Evolutionary conservation across 202 grass and related monocot genomes (phyloP).

Genomic region (Brachypodium distachyon): DNA sequence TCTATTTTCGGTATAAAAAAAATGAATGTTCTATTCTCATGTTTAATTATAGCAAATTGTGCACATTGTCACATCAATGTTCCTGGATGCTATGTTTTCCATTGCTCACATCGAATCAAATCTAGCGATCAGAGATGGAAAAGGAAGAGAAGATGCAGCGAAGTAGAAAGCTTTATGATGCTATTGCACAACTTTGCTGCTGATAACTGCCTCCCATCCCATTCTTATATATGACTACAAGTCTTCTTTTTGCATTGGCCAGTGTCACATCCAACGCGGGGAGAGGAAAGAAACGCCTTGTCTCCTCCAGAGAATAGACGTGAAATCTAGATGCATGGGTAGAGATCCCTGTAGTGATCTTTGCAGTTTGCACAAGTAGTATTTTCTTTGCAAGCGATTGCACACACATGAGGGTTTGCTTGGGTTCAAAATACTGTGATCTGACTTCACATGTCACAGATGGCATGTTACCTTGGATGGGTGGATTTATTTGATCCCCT

Average conservation of each 20-base stretch:
- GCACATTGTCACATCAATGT: background rate
- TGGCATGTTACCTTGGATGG: background rate
- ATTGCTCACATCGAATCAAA: background rate
- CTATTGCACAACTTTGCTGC: background rate
- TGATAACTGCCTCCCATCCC: background rate
- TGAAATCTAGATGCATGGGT: background rate
- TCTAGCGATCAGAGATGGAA: background rate
- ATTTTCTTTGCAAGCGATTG: too few relatives aligned
- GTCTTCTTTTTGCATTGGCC: background rate
- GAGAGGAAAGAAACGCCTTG: background rate
- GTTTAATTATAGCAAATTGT: background rate
- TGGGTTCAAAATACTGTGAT: too few relatives aligned
- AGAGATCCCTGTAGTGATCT: background rate
- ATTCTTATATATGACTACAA: background rate
- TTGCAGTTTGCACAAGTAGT: too few relatives aligned
- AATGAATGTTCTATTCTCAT: too few relatives aligned
- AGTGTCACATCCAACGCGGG: background rate
- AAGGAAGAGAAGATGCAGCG: background rate
- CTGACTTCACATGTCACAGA: too few relatives aligned
- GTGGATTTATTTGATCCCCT: too few relatives aligned
- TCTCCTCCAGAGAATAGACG: background rate
- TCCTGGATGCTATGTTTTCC: background rate
- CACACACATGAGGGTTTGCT: too few relatives aligned
- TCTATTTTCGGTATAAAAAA: background rate
- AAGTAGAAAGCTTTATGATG: background rate